A percentile compares a stretch with the other conserved stretches of the same genome.
phyloP scores from a whole-genome alignment of 495 filamentous ascomycete genomes.

The Alectoria sarmentosa region DNA sequence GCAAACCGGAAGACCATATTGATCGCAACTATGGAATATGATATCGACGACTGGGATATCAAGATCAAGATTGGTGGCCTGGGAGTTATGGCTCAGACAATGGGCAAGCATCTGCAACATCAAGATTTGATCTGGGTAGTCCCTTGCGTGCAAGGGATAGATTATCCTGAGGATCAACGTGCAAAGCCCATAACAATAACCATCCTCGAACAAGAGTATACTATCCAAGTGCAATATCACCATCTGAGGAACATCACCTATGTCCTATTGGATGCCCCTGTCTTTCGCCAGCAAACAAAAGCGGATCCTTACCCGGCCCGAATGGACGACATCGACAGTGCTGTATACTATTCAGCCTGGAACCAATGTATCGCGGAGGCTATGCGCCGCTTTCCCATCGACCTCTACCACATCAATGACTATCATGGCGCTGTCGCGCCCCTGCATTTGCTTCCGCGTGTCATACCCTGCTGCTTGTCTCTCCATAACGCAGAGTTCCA shows the following conservation, averaged over 20 bases:
- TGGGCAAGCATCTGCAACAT: constrained; percentile 44
- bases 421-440: constrained; percentile 71
- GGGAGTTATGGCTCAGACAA: constrained; percentile 45
- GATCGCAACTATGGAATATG: constrained; percentile 47
- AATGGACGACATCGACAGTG: constrained; percentile 48
- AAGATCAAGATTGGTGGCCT: constrained; percentile 46
- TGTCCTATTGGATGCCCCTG: constrained; percentile 41
- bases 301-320: constrained; percentile 42
- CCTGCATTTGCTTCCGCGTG: constrained; percentile 60
- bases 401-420: constrained; percentile 76
- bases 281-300: constrained; percentile 41
- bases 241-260: constrained; percentile 44
- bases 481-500: constrained; percentile 66
- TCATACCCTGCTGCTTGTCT: constrained; percentile 52
- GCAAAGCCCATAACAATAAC: constrained; percentile 41
- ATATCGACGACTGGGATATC: constrained; percentile 45
- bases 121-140: constrained; percentile 47
- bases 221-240: constrained; percentile 43
- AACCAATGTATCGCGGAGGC: constrained; percentile 56
- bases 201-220: constrained; percentile 36
- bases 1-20: constrained; percentile 32
- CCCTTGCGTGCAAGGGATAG: constrained; percentile 43
- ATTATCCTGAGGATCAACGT: constrained; percentile 40
- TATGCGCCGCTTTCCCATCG: constrained; percentile 51
- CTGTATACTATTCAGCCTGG: constrained; percentile 59